Percentiles rank a stretch among this genome's conserved stretches.
These are phyloP conservation scores for Penicillium fuscoglaucum DNA, from an alignment of 2,329 filamentous ascomycete species.

Conservation along the genomic window DNA sequence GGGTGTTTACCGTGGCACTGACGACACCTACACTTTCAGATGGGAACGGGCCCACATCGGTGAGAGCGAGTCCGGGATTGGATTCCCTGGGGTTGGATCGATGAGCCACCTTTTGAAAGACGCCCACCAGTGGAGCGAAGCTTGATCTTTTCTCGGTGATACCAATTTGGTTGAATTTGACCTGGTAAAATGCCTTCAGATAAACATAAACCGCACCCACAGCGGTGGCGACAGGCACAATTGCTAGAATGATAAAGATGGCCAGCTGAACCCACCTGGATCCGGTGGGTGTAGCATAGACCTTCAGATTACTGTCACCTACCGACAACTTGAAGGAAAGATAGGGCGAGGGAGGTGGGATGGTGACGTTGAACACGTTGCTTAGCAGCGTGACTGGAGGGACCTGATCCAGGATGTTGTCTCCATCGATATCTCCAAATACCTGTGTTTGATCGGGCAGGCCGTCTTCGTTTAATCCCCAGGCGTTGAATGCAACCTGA, in stretches of 20 bases:
- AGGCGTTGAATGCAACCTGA: slow-evolving; percentile 63
- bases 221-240: slow-evolving; percentile 55
- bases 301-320: slow-evolving; percentile 55
- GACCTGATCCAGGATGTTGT: slow-evolving; percentile 61
- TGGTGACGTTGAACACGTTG: slow-evolving; percentile 60
- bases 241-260: slow-evolving; percentile 55
- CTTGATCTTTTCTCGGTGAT: slow-evolving; percentile 52
- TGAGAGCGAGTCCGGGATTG: slow-evolving; percentile 11
- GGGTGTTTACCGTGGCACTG: slow-evolving; percentile 26
- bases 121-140: slow-evolving; percentile 34
- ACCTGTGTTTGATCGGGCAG: slow-evolving; percentile 60
- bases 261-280: slow-evolving; percentile 54
- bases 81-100: not conserved
- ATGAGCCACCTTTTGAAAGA: slow-evolving; percentile 10
- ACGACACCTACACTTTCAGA: slow-evolving; percentile 30
- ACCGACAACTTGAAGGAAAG: slow-evolving; percentile 57
- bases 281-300: slow-evolving; percentile 49
- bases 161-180: slow-evolving; percentile 63
- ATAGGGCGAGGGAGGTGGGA: slow-evolving; percentile 53
- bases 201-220: slow-evolving; percentile 56
- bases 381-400: slow-evolving; percentile 58
- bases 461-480: slow-evolving; percentile 65
- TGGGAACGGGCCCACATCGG: slow-evolving; percentile 32
- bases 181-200: slow-evolving; percentile 62
- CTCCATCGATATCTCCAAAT: slow-evolving; percentile 61